phyloP scores from a whole-genome alignment of 768 basidiomycete genomes.

The Naganishia kalamii region DNA sequence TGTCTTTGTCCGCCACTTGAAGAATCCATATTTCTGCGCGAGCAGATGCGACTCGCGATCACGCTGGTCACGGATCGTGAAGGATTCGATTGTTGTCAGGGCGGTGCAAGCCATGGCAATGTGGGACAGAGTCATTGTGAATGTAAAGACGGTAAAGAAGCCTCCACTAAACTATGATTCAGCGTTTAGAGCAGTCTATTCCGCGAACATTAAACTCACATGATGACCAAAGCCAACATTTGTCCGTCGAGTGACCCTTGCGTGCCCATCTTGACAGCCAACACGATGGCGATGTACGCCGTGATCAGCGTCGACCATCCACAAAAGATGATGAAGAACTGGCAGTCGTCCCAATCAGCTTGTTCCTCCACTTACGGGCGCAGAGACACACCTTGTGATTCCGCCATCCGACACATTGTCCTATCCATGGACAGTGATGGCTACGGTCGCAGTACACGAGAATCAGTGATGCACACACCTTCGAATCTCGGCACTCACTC shows the following conservation, averaged over 20 bases:
- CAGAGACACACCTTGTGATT: conserved; percentile 67
- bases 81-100: conserved; percentile 75
- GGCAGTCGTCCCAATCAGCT: neutral
- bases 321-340: conserved; percentile 67
- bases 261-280: conserved; percentile 14
- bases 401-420: conserved; percentile 84
- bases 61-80: conserved; percentile 56
- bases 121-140: conserved; percentile 57
- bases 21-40: conserved; percentile 54
- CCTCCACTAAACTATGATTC: conserved; percentile 52
- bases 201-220: conserved; percentile 53
- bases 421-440: conserved; percentile 62
- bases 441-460: neutral
- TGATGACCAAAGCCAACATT: conserved; percentile 62
- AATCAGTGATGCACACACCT: neutral
- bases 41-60: conserved; percentile 60
- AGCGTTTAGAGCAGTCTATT: neutral
- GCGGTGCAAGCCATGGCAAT: conserved; percentile 58
- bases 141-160: conserved; percentile 67
- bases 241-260: conserved; percentile 57
- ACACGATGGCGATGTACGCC: conserved; percentile 52
- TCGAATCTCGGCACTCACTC: conserved; percentile 34
- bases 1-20: conserved; percentile 48
- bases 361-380: neutral
- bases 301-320: conserved; percentile 59